Percentiles rank a stretch among this genome's conserved stretches.
phyloP scores from a whole-genome alignment of 192 early-diverging fungal genomes.

The Ambispora gerdemannii region DNA sequence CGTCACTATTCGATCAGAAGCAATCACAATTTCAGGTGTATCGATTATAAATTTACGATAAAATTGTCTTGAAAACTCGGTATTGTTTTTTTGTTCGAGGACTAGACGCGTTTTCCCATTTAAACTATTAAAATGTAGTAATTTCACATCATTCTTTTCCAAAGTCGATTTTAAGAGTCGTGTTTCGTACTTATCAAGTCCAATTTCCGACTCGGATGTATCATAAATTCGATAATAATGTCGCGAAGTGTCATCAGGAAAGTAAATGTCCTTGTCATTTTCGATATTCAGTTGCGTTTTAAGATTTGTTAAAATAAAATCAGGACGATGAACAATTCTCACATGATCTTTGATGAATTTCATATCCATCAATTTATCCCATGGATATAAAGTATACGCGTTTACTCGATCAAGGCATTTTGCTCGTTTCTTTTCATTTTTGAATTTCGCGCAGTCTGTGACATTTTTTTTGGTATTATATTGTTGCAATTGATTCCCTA shows the following conservation, averaged over 20 bases:
- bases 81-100: too few species aligned
- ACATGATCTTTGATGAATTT: background rate
- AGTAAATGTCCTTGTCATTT: background rate
- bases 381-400: constrained; percentile 15
- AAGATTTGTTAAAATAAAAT: constrained; percentile 5
- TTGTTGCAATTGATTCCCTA: background rate
- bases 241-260: background rate
- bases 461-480: background rate
- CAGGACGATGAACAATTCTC: background rate
- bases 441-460: background rate
- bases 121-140: too few species aligned
- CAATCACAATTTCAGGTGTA: too few species aligned
- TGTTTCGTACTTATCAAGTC: too few species aligned
- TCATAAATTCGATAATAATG: constrained; percentile 7
- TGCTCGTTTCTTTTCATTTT: constrained; percentile 1
- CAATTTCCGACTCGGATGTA: too few species aligned
- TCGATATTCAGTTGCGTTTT: background rate
- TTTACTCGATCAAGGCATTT: background rate
- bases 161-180: too few species aligned
- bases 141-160: too few species aligned
- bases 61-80: too few species aligned
- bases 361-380: constrained; percentile 20
- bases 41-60: too few species aligned
- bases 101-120: too few species aligned
- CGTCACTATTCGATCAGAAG: too few species aligned